phyloP scores from a whole-genome alignment of 805 yeast genomes.

The Candida succiphila region DNA sequence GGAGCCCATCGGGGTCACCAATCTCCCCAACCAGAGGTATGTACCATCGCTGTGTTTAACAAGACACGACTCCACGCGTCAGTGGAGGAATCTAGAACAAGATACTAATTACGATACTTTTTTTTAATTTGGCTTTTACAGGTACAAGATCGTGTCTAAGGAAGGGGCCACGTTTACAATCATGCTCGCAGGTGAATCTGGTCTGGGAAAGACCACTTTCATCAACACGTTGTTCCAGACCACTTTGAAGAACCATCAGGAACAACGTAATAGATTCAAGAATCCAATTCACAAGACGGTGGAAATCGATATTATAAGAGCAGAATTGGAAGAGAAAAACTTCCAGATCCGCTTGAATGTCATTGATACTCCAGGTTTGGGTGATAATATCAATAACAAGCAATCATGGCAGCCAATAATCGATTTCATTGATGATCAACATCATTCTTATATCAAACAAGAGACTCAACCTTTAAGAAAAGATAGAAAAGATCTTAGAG shows the following conservation, averaged over 20 bases:
- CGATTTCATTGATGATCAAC: constrained; percentile 88
- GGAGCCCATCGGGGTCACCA: constrained; percentile 61
- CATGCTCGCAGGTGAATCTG: constrained; percentile 88
- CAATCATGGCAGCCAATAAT: constrained; percentile 81
- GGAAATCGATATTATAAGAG: constrained; percentile 69
- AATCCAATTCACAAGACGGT: constrained; percentile 61
- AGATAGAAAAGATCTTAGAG: constrained; percentile 68
- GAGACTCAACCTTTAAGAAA: constrained; percentile 82
- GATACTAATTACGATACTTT: neutral
- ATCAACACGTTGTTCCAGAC: constrained; percentile 80
- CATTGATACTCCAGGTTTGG: constrained; percentile 91
- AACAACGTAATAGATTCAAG: constrained; percentile 44
- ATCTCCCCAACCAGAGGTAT: constrained; percentile 65
- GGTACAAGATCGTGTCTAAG: constrained; percentile 67
- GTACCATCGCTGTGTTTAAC: constrained; percentile 12
- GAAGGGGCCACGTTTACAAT: constrained; percentile 69
- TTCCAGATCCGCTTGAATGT: constrained; percentile 69
- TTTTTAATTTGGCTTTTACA: constrained; percentile 10
- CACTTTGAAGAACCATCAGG: constrained; percentile 48
- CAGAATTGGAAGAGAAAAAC: constrained; percentile 77
- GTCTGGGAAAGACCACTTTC: constrained; percentile 88
- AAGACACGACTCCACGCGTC: neutral
- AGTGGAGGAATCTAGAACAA: neutral
- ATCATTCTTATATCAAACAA: constrained; percentile 79
- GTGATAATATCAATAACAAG: constrained; percentile 79